These are phyloP conservation scores for Tylopilus rubrobrunneus DNA, from an alignment of 768 basidiomycete species.

Conservation along the genomic window DNA sequence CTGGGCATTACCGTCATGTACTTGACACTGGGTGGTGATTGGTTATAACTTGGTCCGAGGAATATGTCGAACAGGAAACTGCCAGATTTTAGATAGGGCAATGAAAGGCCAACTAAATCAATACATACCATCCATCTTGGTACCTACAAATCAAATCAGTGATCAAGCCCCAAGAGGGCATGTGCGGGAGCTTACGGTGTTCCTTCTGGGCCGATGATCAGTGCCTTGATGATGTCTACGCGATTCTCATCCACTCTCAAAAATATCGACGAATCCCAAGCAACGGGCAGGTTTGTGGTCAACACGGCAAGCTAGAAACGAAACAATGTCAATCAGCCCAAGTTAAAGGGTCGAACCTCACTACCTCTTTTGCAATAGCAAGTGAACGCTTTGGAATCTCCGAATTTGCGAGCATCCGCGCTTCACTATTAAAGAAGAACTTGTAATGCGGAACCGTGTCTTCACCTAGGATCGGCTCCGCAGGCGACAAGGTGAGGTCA, in stretches of 20 bases:
- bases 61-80: slow-evolving; percentile 89
- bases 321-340: slow-evolving; percentile 7
- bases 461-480: slow-evolving; percentile 34
- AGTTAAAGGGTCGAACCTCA: not conserved
- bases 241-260: slow-evolving; percentile 88
- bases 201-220: slow-evolving; percentile 89
- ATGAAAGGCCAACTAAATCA: not conserved
- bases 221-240: slow-evolving; percentile 88
- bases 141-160: slow-evolving; percentile 46
- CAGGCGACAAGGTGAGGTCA: slow-evolving; percentile 59
- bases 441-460: slow-evolving; percentile 72
- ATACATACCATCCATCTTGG: slow-evolving; percentile 81
- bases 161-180: not conserved
- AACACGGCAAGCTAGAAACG: slow-evolving; percentile 78
- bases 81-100: slow-evolving; percentile 8
- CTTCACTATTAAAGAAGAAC: slow-evolving; percentile 78
- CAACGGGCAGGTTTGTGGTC: slow-evolving; percentile 90
- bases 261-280: slow-evolving; percentile 94
- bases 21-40: slow-evolving; percentile 74
- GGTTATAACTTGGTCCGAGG: slow-evolving; percentile 85
- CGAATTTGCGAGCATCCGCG: slow-evolving; percentile 76
- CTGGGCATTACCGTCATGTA: slow-evolving; percentile 49
- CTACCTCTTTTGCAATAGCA: slow-evolving; percentile 92
- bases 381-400: slow-evolving; percentile 89
- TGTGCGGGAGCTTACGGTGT: slow-evolving; percentile 64